phyloP scores from a whole-genome alignment of 225 moss, liverwort and hornwort genomes.

The Pseudisothecium myosuroides region DNA sequence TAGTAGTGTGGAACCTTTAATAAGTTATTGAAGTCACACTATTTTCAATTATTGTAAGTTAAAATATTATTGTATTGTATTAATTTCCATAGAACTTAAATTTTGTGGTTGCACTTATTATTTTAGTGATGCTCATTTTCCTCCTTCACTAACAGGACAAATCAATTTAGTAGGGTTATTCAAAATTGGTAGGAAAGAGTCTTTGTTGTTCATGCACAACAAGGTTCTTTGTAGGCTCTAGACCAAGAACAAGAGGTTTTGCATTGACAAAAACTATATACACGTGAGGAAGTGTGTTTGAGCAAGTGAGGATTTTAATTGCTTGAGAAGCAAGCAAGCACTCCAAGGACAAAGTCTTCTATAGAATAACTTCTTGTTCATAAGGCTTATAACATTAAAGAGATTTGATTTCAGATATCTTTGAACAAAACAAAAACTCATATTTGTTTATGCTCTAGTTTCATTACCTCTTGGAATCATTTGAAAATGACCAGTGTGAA shows the following conservation, averaged over 20 bases:
- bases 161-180: neutral
- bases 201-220: neutral
- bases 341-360: neutral
- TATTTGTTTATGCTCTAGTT: neutral
- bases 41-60: neutral
- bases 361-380: neutral
- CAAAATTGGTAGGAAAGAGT: neutral
- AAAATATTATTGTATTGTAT: neutral
- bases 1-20: neutral
- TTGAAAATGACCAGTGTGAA: neutral
- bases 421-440: neutral
- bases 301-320: neutral
- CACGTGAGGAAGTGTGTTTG: fast-evolving
- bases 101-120: neutral
- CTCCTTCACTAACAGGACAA: neutral
- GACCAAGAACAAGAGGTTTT: neutral
- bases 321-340: neutral
- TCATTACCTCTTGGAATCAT: neutral
- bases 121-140: neutral
- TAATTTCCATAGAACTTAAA: neutral
- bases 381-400: neutral
- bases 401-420: neutral
- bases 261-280: too few relatives aligned
- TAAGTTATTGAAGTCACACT: neutral
- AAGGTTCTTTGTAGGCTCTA: fast-evolving